Conservation (phyloP, 2,329 filamentous ascomycete species). For the Stylonectria norvegica region DNA sequence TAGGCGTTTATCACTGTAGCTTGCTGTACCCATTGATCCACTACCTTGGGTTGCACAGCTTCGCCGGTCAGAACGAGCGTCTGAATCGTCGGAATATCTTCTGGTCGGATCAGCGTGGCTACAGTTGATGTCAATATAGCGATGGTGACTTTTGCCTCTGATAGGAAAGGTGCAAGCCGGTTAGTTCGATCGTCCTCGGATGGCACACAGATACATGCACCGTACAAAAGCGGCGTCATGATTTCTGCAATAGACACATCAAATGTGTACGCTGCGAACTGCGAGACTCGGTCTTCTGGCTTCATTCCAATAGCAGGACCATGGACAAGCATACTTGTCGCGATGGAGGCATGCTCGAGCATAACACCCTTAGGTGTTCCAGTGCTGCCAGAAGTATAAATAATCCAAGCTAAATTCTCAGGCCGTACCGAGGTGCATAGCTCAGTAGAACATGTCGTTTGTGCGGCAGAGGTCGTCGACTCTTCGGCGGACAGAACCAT, state of each 20-base stretch:
- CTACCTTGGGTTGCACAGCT: slow-evolving; percentile 3
- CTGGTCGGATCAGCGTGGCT: background rate
- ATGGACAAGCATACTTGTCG: background rate
- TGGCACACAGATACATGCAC: slow-evolving; percentile 8
- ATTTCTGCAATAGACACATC: slow-evolving; percentile 5
- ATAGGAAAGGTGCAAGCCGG: slow-evolving; percentile 1
- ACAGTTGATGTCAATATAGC: slow-evolving; percentile 6
- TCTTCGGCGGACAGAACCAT: background rate
- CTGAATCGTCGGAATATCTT: background rate
- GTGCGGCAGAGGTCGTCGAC: background rate
- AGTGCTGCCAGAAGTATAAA: slow-evolving; percentile 22
- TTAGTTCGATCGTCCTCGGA: slow-evolving; percentile 4
- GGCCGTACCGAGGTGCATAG: background rate
- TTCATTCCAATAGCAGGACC: background rate
- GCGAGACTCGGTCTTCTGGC: background rate
- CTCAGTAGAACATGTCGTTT: background rate
- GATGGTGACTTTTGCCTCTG: background rate
- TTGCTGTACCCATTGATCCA: background rate
- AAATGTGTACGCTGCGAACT: slow-evolving; percentile 8
- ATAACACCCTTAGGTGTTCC: slow-evolving; percentile 19
- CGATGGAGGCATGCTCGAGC: slow-evolving; percentile 13
- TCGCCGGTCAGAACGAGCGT: background rate
- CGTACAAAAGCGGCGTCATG: background rate
- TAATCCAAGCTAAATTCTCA: slow-evolving; percentile 12
- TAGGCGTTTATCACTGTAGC: slow-evolving; percentile 1